Evolutionary conservation across 768 basidiomycete species (phyloP).

Genomic region (Tulasnella sp.): DNA sequence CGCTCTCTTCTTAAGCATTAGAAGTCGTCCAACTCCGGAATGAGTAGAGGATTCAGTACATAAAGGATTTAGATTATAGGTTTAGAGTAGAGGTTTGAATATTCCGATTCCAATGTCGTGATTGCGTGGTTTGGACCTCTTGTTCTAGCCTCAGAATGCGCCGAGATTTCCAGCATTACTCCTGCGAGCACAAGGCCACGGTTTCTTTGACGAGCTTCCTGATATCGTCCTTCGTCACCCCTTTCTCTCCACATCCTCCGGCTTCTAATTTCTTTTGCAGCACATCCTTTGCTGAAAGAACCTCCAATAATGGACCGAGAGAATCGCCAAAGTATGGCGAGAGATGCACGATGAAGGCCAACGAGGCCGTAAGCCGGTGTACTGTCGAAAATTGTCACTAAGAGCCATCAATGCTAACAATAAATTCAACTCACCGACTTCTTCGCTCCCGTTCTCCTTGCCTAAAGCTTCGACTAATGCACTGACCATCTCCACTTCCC

Average conservation of each 20-base stretch:
- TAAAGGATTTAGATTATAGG: not conserved
- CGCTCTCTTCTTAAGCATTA: conserved; percentile 35
- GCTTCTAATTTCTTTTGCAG: conserved; percentile 44
- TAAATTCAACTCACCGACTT: conserved; percentile 49
- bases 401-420: not conserved
- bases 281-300: conserved; percentile 47
- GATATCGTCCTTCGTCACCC: conserved; percentile 54
- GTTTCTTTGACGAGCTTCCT: conserved; percentile 49
- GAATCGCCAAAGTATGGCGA: conserved; percentile 56
- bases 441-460: conserved; percentile 60
- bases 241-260: conserved; percentile 37
- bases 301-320: conserved; percentile 49
- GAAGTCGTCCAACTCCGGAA: not conserved
- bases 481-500: conserved; percentile 70
- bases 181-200: not conserved
- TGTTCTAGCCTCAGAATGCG: too few relatives aligned
- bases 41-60: not conserved
- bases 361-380: conserved; percentile 67
- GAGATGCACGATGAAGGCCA: conserved; percentile 64
- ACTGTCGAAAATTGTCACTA: conserved; percentile 33
- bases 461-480: conserved; percentile 72
- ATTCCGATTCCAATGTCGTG: too few relatives aligned
- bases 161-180: too few relatives aligned
- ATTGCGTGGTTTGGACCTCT: too few relatives aligned
- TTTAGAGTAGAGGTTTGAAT: too few relatives aligned